These are phyloP conservation scores for Euphorbia lathyris DNA, from an alignment of 345 rosid genomes.

Conservation along the genomic window DNA sequence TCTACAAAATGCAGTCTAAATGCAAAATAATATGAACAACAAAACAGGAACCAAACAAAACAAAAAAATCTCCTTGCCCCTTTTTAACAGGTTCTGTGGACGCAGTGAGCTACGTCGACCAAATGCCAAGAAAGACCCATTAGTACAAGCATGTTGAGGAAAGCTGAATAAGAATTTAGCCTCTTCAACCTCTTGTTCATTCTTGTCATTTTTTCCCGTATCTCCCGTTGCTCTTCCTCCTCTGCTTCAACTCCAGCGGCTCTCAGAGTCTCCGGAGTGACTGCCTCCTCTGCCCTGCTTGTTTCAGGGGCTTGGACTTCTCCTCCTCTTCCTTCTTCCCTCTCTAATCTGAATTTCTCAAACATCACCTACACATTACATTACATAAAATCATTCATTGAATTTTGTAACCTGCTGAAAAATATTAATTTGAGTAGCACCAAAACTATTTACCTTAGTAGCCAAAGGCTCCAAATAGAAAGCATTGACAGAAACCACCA, in stretches of 20 bases:
- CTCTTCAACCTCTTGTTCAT: slow-evolving; percentile 53
- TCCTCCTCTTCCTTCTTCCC: slow-evolving; percentile 76
- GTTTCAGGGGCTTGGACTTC: slow-evolving; percentile 19
- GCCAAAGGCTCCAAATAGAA: slow-evolving; percentile 67
- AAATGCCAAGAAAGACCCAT: slow-evolving; percentile 69
- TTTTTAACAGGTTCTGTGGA: slow-evolving; percentile 28
- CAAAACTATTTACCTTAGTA: slow-evolving; percentile 48
- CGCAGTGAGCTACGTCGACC: slow-evolving; percentile 51
- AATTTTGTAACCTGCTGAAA: no score
- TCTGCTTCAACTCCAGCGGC: background rate
- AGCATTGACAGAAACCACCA: slow-evolving; percentile 48
- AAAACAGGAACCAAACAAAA: background rate
- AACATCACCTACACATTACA: slow-evolving; percentile 49
- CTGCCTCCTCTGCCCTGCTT: slow-evolving; percentile 7
- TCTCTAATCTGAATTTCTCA: slow-evolving; percentile 65
- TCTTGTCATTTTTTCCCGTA: slow-evolving; percentile 23
- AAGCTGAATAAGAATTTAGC: slow-evolving; percentile 62
- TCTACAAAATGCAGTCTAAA: background rate
- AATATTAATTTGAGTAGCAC: background rate
- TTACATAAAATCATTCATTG: background rate
- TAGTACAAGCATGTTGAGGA: slow-evolving; percentile 49
- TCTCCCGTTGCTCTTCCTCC: slow-evolving; percentile 26
- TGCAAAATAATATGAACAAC: background rate
- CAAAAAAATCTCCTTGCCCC: background rate
- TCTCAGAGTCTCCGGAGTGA: background rate